Conservation (phyloP, 1,284 basidiomycete species). For the Wallemia ichthyophaga region DNA sequence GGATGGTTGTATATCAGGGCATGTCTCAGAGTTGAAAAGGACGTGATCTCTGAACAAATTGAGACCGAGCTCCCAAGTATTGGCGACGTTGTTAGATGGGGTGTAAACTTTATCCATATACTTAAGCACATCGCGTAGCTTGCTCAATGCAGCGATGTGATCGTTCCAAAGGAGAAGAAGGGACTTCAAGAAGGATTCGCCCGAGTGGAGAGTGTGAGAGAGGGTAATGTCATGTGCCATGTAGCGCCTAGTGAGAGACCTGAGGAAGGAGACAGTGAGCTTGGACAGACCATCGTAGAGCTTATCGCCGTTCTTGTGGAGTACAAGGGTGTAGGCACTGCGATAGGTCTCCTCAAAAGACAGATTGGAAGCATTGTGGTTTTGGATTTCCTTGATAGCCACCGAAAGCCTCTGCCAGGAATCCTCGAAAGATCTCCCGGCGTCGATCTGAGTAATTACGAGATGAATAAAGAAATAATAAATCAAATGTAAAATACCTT, state of each 20-base stretch:
- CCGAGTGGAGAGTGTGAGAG: slow-evolving; percentile 30
- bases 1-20: slow-evolving; percentile 45
- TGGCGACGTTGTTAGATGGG: slow-evolving; percentile 34
- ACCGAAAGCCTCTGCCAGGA: slow-evolving; percentile 36
- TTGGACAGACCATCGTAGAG: slow-evolving; percentile 62
- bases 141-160: slow-evolving; percentile 64
- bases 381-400: slow-evolving; percentile 84
- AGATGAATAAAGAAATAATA: neutral
- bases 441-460: neutral
- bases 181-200: slow-evolving; percentile 56
- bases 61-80: slow-evolving; percentile 55
- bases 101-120: slow-evolving; percentile 67
- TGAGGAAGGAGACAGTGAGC: slow-evolving; percentile 55
- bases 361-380: slow-evolving; percentile 68
- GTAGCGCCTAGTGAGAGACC: slow-evolving; percentile 39
- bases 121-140: slow-evolving; percentile 24
- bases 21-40: slow-evolving; percentile 23
- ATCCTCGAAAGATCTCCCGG: slow-evolving; percentile 2
- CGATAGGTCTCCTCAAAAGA: slow-evolving; percentile 94
- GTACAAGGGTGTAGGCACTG: slow-evolving; percentile 76
- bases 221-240: slow-evolving; percentile 48
- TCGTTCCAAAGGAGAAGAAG: slow-evolving; percentile 75
- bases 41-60: slow-evolving; percentile 62
- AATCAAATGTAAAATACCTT: neutral
- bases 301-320: slow-evolving; percentile 54